A percentile compares a stretch with the other conserved stretches of the same genome.
Conservation (phyloP, 441 rosid genomes). For the Geranium incanum region DNA sequence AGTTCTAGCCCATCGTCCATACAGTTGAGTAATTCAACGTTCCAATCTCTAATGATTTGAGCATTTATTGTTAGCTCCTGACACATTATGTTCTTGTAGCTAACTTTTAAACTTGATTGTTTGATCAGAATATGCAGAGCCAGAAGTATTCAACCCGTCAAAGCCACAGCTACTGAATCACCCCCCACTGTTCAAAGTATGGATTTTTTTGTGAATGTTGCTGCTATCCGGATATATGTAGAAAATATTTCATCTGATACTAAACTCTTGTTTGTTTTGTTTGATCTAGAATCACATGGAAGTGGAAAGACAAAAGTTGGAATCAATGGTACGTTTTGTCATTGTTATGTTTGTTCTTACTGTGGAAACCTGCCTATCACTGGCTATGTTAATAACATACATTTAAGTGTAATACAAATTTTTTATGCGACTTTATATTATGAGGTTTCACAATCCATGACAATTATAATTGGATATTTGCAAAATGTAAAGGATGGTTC, state of each 20-base stretch:
- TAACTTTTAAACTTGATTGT: background rate
- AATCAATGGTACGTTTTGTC: constrained; percentile 63
- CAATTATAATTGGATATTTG: background rate
- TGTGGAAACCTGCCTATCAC: background rate
- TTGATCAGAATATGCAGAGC: constrained; percentile 36
- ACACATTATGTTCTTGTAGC: constrained; percentile 1
- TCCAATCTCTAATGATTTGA: background rate
- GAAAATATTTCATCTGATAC: background rate
- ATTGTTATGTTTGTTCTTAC: constrained; percentile 3
- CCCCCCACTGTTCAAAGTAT: constrained; percentile 59
- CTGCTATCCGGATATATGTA: background rate
- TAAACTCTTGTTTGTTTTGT: constrained; percentile 20
- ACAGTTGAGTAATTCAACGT: background rate
- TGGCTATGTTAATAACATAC: background rate
- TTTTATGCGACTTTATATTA: background rate
- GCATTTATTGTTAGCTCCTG: background rate
- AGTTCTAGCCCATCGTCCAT: constrained; percentile 2
- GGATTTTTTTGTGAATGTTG: constrained; percentile 18
- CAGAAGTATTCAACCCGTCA: constrained; percentile 50
- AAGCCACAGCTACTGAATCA: constrained; percentile 66
- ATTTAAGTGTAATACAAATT: background rate
- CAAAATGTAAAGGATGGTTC: background rate
- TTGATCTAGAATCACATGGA: constrained; percentile 39
- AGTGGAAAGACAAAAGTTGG: constrained; percentile 66
- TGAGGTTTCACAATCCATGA: background rate